Conservation (phyloP, 495 filamentous ascomycete genomes). For the Talaromyces liani region DNA sequence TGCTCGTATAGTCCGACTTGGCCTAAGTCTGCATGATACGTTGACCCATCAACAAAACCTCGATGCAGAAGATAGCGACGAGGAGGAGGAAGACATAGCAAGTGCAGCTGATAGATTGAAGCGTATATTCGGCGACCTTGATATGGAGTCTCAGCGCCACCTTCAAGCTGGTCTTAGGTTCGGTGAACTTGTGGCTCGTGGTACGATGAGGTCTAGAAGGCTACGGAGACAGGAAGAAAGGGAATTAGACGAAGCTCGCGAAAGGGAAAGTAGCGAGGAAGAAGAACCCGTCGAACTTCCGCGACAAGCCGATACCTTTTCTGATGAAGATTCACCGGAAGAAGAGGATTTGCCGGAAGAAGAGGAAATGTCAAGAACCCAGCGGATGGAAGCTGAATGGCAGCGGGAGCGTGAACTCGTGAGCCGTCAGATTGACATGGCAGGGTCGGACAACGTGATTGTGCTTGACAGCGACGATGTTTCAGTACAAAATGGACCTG, state of each 20-base stretch:
- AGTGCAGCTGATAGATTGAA: slow-evolving; percentile 28
- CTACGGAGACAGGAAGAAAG: slow-evolving; percentile 8
- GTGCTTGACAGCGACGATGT: slow-evolving; percentile 41
- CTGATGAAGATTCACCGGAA: slow-evolving; percentile 10
- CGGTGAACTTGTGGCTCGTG: slow-evolving; percentile 39
- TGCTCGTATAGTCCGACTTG: slow-evolving; percentile 35
- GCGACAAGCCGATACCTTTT: slow-evolving; percentile 8
- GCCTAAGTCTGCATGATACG: slow-evolving; percentile 39
- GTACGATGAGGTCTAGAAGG: slow-evolving; percentile 13
- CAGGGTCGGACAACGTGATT: slow-evolving; percentile 41
- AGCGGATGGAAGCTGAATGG: slow-evolving; percentile 36
- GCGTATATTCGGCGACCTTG: slow-evolving; percentile 37
- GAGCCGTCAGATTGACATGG: slow-evolving; percentile 40
- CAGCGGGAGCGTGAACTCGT: slow-evolving; percentile 44
- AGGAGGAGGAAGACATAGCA: slow-evolving; percentile 12
- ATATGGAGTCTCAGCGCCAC: slow-evolving; percentile 33
- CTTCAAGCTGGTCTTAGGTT: slow-evolving; percentile 38
- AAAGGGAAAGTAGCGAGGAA: not conserved
- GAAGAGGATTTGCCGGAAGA: slow-evolving; percentile 10
- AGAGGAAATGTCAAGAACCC: slow-evolving; percentile 10
- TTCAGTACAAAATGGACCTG: slow-evolving; percentile 4
- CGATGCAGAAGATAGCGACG: slow-evolving; percentile 4
- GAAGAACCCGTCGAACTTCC: not conserved
- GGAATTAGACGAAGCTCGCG: not conserved
- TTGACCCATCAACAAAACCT: slow-evolving; percentile 19